Evolutionary conservation across 768 basidiomycete species (phyloP).

Genomic region (Tremella mesenterica): DNA sequence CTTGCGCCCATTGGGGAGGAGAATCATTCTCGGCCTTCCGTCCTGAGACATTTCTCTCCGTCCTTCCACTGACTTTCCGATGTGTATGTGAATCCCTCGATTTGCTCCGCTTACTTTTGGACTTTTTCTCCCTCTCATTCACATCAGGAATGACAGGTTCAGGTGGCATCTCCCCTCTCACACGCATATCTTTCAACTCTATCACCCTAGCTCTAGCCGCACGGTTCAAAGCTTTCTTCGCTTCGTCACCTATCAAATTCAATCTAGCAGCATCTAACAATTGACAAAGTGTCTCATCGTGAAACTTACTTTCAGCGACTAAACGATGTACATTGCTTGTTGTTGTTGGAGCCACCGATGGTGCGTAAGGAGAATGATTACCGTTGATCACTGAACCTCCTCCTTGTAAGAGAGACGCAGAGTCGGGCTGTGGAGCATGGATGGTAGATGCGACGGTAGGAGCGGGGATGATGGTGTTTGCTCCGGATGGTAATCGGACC

Average conservation of each 20-base stretch:
- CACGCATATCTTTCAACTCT: conserved; percentile 29
- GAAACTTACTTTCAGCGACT: conserved; percentile 34
- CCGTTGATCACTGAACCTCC: no score
- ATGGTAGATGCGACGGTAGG: background rate
- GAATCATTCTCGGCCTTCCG: background rate
- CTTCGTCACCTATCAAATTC: conserved; percentile 35
- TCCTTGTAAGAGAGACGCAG: no score
- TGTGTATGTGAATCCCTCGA: background rate
- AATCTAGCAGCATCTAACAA: conserved; percentile 36
- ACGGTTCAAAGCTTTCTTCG: conserved; percentile 38
- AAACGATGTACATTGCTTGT: conserved; percentile 35
- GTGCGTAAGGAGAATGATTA: background rate
- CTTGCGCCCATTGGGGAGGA: conserved; percentile 24
- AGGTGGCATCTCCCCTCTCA: conserved; percentile 14
- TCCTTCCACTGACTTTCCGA: conserved; percentile 1
- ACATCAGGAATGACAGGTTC: background rate
- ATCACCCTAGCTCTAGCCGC: conserved; percentile 40
- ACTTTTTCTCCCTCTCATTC: conserved; percentile 13
- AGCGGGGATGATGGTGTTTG: no score
- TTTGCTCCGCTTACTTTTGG: conserved; percentile 1
- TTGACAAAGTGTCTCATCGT: conserved; percentile 43
- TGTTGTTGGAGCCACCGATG: conserved; percentile 31
- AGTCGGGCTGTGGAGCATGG: background rate
- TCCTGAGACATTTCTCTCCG: background rate
- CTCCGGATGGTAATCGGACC: no score